Evolutionary conservation across 2,329 filamentous ascomycete genomes (phyloP).

Genomic region (Penicillium sp.): DNA sequence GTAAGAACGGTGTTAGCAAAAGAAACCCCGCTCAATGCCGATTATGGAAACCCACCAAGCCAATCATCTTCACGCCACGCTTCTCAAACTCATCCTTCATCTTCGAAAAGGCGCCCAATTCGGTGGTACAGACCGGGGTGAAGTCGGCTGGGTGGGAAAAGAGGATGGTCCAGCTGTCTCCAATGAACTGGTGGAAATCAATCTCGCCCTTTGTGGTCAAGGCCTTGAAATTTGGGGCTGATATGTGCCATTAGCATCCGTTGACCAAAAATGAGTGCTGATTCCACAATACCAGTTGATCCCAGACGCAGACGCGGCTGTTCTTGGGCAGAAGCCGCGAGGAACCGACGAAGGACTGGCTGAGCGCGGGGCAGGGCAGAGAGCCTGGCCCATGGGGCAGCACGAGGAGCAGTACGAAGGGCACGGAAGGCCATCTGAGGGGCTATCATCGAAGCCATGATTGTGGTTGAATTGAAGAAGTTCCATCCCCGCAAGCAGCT

Average conservation of each 20-base stretch:
- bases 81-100: conserved; percentile 84
- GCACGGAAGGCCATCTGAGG: conserved; percentile 28
- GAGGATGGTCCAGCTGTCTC: conserved; percentile 66
- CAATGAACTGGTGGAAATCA: conserved; percentile 70
- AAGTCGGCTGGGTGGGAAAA: conserved; percentile 77
- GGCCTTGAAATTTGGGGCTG: conserved; percentile 67
- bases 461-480: background rate
- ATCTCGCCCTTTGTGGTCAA: conserved; percentile 65
- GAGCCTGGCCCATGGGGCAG: conserved; percentile 18
- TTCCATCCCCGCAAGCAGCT: background rate
- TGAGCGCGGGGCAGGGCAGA: conserved; percentile 24
- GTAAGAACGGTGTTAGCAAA: background rate
- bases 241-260: background rate
- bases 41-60: conserved; percentile 55
- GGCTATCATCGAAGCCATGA: conserved; percentile 30
- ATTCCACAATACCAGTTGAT: conserved; percentile 30
- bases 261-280: background rate
- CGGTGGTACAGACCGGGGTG: conserved; percentile 93
- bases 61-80: conserved; percentile 87
- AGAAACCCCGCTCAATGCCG: background rate
- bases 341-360: conserved; percentile 31
- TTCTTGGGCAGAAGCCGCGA: conserved; percentile 28
- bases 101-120: conserved; percentile 90
- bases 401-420: conserved; percentile 20
- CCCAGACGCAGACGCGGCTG: conserved; percentile 38